Percentiles rank a stretch among this genome's conserved stretches.
Evolutionary conservation across 1,284 basidiomycete species (phyloP).

Genomic region (Caloboletus firmus): DNA sequence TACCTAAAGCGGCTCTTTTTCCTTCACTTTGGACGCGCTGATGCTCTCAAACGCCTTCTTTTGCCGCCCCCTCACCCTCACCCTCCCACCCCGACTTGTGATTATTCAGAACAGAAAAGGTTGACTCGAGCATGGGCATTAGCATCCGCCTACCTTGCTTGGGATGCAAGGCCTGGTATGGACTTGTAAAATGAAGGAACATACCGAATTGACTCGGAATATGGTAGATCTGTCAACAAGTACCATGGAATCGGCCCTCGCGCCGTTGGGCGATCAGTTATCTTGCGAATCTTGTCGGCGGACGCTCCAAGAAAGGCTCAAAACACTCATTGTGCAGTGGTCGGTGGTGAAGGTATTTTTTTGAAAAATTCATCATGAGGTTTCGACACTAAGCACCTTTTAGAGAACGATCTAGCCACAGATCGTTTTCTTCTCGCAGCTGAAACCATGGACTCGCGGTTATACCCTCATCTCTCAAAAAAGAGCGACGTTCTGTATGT

Average conservation of each 20-base stretch:
- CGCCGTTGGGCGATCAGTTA: constrained; percentile 57
- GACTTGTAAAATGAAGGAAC: background rate
- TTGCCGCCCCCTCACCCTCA: constrained; percentile 63
- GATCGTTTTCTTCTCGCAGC: background rate
- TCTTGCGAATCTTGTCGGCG: constrained; percentile 61
- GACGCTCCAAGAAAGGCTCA: constrained; percentile 62
- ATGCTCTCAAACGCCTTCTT: constrained; percentile 58
- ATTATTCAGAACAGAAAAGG: constrained; percentile 62
- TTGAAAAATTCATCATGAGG: background rate
- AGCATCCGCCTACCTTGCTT: constrained; percentile 65
- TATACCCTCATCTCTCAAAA: constrained; percentile 10
- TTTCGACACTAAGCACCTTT: constrained; percentile 10
- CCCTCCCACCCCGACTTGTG: constrained; percentile 54
- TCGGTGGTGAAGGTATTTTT: constrained; percentile 66
- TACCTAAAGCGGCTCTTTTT: constrained; percentile 45
- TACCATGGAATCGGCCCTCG: constrained; percentile 59
- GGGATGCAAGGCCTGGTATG: constrained; percentile 66
- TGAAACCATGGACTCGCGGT: background rate
- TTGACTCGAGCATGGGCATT: constrained; percentile 65
- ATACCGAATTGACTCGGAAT: constrained; percentile 12
- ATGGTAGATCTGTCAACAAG: constrained; percentile 55
- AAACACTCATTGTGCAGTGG: constrained; percentile 71
- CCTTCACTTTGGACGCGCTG: constrained; percentile 43
- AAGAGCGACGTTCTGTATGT: background rate
- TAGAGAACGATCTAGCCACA: constrained; percentile 36